Conservation (phyloP, 1,284 basidiomycete species). For the Trametes versicolor region DNA sequence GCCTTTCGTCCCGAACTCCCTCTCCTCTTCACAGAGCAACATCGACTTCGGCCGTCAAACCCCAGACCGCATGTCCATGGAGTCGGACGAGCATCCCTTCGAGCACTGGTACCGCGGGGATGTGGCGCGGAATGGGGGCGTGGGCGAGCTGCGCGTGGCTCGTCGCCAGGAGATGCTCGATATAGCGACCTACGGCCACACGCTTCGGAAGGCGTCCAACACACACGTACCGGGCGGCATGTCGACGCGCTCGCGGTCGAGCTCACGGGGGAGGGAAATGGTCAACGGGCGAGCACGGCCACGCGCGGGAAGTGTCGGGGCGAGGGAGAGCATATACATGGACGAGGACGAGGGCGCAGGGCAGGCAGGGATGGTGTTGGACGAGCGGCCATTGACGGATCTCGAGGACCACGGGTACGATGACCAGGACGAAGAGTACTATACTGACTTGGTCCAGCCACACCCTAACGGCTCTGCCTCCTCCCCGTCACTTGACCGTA, state of each 20-base stretch:
- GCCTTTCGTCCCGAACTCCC: constrained; percentile 40
- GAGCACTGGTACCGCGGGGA: constrained; percentile 88
- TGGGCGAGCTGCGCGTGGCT: constrained; percentile 78
- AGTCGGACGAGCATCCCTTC: constrained; percentile 80
- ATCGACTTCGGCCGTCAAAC: constrained; percentile 31
- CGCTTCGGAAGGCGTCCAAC: constrained; percentile 40
- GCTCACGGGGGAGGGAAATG: constrained; percentile 39
- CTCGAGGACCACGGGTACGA: constrained; percentile 51
- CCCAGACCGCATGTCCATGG: constrained; percentile 63
- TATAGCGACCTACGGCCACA: constrained; percentile 82
- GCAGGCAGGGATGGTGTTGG: constrained; percentile 63
- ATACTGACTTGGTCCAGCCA: constrained; percentile 38
- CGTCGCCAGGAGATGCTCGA: constrained; percentile 81
- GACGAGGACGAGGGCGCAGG: constrained; percentile 63
- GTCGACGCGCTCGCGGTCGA: constrained; percentile 42
- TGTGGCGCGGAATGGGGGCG: constrained; percentile 80
- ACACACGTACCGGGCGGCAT: constrained; percentile 30
- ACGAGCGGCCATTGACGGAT: constrained; percentile 76
- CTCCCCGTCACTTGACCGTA: constrained; percentile 36
- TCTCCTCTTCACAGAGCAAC: constrained; percentile 37
- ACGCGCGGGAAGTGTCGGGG: constrained; percentile 68
- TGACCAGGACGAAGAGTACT: constrained; percentile 38
- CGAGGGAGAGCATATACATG: constrained; percentile 70
- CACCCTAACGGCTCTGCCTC: constrained; percentile 38
- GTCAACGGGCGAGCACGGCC: constrained; percentile 32